Evolutionary conservation across 768 basidiomycete genomes (phyloP).

Genomic region (Tricholoma hemisulphureum): DNA sequence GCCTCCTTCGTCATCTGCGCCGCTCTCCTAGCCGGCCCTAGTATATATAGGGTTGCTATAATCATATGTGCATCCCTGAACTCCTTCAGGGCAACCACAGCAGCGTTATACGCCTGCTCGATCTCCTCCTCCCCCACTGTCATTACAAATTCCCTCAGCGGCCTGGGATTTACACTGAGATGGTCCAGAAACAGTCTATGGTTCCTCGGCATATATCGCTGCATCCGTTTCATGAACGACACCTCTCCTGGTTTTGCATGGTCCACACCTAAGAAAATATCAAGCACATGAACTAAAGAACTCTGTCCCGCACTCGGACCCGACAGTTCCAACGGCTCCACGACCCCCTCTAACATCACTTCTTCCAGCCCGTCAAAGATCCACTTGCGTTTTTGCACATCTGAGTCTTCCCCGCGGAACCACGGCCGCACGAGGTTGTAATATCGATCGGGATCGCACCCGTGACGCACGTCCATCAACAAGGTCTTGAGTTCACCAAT

Average conservation of each 20-base stretch:
- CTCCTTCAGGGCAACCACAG: slow-evolving; percentile 62
- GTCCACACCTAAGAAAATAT: slow-evolving; percentile 70
- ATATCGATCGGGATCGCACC: slow-evolving; percentile 71
- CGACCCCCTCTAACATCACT: too few species aligned
- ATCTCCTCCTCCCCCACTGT: slow-evolving; percentile 21
- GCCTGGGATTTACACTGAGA: slow-evolving; percentile 56
- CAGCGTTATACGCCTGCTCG: slow-evolving; percentile 57
- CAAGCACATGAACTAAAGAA: slow-evolving; percentile 69
- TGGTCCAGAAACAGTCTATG: slow-evolving; percentile 78
- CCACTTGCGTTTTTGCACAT: slow-evolving; percentile 43
- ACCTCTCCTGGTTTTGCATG: slow-evolving; percentile 31
- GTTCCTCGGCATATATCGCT: slow-evolving; percentile 78
- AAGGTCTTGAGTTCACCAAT: slow-evolving; percentile 63
- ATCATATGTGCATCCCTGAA: slow-evolving; percentile 78
- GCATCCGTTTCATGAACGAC: slow-evolving; percentile 70
- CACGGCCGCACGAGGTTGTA: slow-evolving; percentile 76
- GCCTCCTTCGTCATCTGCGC: not conserved
- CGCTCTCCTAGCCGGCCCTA: slow-evolving; percentile 58
- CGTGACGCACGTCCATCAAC: slow-evolving; percentile 62
- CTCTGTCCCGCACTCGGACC: slow-evolving; percentile 86
- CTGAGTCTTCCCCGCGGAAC: slow-evolving; percentile 71
- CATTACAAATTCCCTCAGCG: slow-evolving; percentile 56
- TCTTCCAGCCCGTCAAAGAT: slow-evolving; percentile 69
- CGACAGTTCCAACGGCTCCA: slow-evolving; percentile 56
- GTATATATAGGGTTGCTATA: slow-evolving; percentile 72